Evolutionary conservation across 2,329 filamentous ascomycete species (phyloP), one percentile per base, ranked within the genome.

Genomic region (Cryphonectria japonica): DNA sequence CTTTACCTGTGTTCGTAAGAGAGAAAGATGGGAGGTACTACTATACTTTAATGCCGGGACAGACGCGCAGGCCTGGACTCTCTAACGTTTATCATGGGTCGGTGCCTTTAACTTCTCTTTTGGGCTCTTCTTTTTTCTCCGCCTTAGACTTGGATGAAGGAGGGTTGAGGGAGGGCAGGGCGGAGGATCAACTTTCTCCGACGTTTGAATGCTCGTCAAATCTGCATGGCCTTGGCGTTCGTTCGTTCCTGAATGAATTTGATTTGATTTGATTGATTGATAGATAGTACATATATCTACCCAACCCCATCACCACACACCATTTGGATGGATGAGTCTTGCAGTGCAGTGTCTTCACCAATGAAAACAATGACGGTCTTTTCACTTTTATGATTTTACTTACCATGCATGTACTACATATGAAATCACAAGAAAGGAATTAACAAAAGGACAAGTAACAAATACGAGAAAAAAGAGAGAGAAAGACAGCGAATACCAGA

Each of bases 191-290:
- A 13, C 16, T 52, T 6, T 6, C 9, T 52, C 5, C 5, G 41
- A 46, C 62, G 34, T 64, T 26, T 46, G 26, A 9, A 54, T 22
- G 9, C n/a, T 19, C 22, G 29, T 54, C 46, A 22, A 52, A 26
- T 13, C 52, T 34, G 63, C 63, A 66, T 66, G 63, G 63, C 46
- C 46, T 29, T 54, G 63, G 63, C 63, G 63, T 66, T 66, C 14
- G 32, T 66, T 34, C 29, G 46, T 37, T 66, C 29, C 19, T 11
- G 41, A 9, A 65, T 65, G 41, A 8, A 26, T 26, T 26, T 26
- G 34, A 37, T 37, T 5, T 37, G 57, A 34, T 22, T 2, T n/a
- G 46, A 50, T 50, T 22, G 46, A 22, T 46, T 46, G 43, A 22
- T 46, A 6, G 34, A 34, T 34, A 34, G 34, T 34, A 34, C 34